Conservation (phyloP, 768 basidiomycete species). For the Royoungia palumana region DNA sequence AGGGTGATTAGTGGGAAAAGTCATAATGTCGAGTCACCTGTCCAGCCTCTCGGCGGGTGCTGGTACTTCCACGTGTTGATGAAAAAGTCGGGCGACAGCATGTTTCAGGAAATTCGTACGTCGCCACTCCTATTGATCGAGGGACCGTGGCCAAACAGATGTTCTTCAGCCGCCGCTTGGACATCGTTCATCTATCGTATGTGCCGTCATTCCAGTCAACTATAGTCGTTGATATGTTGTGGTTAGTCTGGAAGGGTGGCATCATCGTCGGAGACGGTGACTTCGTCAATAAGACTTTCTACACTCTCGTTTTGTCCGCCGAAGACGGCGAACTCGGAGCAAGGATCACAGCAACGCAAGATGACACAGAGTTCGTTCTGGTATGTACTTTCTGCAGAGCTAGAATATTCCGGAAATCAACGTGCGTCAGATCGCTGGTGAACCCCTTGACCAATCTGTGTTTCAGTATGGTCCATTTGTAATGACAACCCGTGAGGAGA, state of each 20-base stretch:
- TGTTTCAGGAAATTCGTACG: slow-evolving; percentile 85
- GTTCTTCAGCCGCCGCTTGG: slow-evolving; percentile 71
- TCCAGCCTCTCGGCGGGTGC: slow-evolving; percentile 87
- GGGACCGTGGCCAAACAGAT: not conserved
- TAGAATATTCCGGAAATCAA: slow-evolving; percentile 1
- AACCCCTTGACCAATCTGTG: slow-evolving; percentile 86
- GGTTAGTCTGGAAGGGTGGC: slow-evolving; percentile 45
- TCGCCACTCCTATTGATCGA: slow-evolving; percentile 3
- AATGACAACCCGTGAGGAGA: slow-evolving; percentile 77
- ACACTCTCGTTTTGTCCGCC: slow-evolving; percentile 82
- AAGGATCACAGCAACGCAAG: slow-evolving; percentile 51
- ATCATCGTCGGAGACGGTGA: slow-evolving; percentile 55
- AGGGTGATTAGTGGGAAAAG: slow-evolving; percentile 90
- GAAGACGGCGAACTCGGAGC: slow-evolving; percentile 63
- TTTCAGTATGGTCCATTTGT: slow-evolving; percentile 88
- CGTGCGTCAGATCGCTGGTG: slow-evolving; percentile 63
- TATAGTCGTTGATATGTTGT: slow-evolving; percentile 1
- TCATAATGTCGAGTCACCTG: slow-evolving; percentile 82
- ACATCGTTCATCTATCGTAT: slow-evolving; percentile 83
- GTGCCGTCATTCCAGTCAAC: slow-evolving; percentile 20
- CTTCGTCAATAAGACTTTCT: slow-evolving; percentile 51
- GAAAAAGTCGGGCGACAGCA: slow-evolving; percentile 48
- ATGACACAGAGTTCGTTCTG: slow-evolving; percentile 72
- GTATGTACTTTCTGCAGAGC: slow-evolving; percentile 36
- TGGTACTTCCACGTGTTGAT: slow-evolving; percentile 88